Evolutionary conservation across 176 grass and related monocot genomes (phyloP).

Genomic region (Oryza meyeriana): DNA sequence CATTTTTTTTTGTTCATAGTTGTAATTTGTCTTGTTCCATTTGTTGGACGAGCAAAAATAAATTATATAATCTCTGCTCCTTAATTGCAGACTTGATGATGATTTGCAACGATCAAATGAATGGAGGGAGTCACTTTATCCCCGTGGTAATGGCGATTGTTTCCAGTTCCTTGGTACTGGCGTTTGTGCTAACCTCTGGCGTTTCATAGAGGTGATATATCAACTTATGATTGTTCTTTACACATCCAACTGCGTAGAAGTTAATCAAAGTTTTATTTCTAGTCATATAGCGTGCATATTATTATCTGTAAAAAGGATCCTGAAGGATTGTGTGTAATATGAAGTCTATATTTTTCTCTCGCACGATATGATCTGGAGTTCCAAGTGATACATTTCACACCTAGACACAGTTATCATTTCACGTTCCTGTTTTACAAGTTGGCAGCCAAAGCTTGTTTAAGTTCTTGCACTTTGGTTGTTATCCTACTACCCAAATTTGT

Average conservation of each 20-base stretch:
- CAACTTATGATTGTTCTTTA: neutral
- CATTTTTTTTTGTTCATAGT: too few species aligned
- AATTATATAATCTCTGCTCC: neutral
- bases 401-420: neutral
- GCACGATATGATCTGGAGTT: neutral
- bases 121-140: neutral
- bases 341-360: constrained; percentile 9
- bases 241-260: neutral
- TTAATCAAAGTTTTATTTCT: neutral
- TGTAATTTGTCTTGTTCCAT: too few species aligned
- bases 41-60: neutral
- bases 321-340: neutral
- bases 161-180: neutral
- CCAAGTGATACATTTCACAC: neutral
- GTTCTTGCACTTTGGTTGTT: constrained; percentile 17
- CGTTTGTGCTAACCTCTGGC: neutral
- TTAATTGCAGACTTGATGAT: constrained; percentile 28
- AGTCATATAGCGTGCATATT: neutral
- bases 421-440: neutral
- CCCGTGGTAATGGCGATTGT: neutral
- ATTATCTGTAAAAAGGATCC: neutral
- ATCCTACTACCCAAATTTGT: neutral
- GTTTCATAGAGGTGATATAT: constrained; percentile 1
- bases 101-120: neutral
- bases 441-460: neutral